Evolutionary conservation across 2,329 filamentous ascomycete species (phyloP), one percentile per base, ranked within the genome.

Genomic region (Hysterium pulicare): DNA sequence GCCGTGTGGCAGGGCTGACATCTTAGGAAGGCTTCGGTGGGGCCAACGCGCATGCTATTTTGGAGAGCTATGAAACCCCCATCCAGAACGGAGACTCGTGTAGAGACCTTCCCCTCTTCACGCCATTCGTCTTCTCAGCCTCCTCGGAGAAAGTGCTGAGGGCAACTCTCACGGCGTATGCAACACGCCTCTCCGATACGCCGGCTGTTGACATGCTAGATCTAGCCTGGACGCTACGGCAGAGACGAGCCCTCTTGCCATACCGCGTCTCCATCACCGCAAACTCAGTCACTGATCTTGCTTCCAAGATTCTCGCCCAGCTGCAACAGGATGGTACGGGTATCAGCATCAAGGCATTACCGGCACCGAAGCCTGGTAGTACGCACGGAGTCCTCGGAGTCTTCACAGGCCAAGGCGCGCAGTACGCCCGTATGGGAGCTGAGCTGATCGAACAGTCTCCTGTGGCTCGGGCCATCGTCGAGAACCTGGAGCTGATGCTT

Each of bases 321-420:
- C 7, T 8, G 24, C 7, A 8, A 28, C 13, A 28, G 24, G 7
- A 28, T 7, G 8, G 24, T 8, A 28, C 24, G 7, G 7, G 8
- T 13, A 28, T 28, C 24, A 13, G 24, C 7, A 28, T 28, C 24
- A 28, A 28, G 24, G 24, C n/a, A n/a, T n/a, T n/a, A n/a, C 13
- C 24, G 8, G 24, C 13, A 8, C 8, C 24, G 13, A 28, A 7
- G 13, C 7, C 8, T 28, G 13, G 8, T 28, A 7, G 24, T 8
- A 7, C 24, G 13, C 13, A 8, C 24, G 8, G 24, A 7, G 13
- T 28, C 24, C 13, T 28, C 8, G 24, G 24, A 28, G 52, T 69
- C 1, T 69, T 69, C 45, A 66, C 65, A 0, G 67, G 67, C 4
- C 67, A 69, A 33, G 67, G 67, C 26, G 64, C 63, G 3, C 67